phyloP scores from a whole-genome alignment of 768 basidiomycete species.

The Tricholoma furcatifolium region DNA sequence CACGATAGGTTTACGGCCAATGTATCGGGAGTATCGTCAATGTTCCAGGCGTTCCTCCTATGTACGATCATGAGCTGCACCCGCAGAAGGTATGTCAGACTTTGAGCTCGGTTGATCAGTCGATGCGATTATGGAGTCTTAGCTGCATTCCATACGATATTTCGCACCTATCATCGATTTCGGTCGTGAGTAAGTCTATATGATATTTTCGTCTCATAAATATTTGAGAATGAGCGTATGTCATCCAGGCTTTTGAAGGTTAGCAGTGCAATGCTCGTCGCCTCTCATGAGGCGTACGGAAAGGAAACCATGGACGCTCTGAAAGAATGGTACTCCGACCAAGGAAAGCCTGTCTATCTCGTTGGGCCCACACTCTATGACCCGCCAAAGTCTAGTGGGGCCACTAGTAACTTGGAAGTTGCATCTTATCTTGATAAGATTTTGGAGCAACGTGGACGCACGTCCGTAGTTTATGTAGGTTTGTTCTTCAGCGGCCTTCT shows the following conservation, averaged over 20 bases:
- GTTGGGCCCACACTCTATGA: slow-evolving; percentile 19
- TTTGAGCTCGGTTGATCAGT: too few relatives aligned
- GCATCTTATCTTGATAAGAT: slow-evolving; percentile 12
- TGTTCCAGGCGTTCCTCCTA: slow-evolving; percentile 20
- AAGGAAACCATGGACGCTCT: slow-evolving; percentile 11
- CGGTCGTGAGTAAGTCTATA: slow-evolving; percentile 6
- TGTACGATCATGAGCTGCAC: slow-evolving; percentile 22
- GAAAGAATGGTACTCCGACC: slow-evolving; percentile 10
- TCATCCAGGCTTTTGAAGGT: slow-evolving; percentile 7
- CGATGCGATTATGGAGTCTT: too few relatives aligned
- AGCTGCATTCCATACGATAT: slow-evolving; percentile 2
- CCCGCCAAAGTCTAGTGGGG: not conserved
- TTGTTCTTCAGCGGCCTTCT: not conserved
- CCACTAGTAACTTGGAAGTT: slow-evolving; percentile 1
- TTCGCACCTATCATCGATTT: not conserved
- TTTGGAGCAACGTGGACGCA: slow-evolving; percentile 10
- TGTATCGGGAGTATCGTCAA: slow-evolving; percentile 16
- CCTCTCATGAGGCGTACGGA: slow-evolving; percentile 17
- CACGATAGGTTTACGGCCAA: too few relatives aligned
- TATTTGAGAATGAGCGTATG: not conserved
- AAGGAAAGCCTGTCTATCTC: slow-evolving; percentile 12
- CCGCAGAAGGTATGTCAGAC: slow-evolving; percentile 14
- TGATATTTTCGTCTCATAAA: not conserved
- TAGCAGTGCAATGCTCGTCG: slow-evolving; percentile 14
- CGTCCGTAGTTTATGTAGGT: slow-evolving; percentile 21